These are phyloP conservation scores for Beta macrorhiza DNA, from an alignment of 179 eudicot species.

Conservation along the genomic window DNA sequence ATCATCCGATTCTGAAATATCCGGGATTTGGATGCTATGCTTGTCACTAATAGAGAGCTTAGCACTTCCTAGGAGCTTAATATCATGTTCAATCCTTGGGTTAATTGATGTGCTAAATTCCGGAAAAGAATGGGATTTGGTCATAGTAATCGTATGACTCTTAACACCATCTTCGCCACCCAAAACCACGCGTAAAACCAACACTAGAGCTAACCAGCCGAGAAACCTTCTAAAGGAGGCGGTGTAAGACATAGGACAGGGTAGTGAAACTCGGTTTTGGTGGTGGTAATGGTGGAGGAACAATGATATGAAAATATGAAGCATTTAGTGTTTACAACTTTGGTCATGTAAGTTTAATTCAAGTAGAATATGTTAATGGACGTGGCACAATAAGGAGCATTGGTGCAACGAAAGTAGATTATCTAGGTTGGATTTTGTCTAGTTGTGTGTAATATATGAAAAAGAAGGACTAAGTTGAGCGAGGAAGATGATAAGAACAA, in stretches of 20 bases:
- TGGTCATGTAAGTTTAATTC: not conserved
- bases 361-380: not conserved
- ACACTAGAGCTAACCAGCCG: slow-evolving; percentile 13
- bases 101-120: slow-evolving; percentile 35
- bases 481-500: slow-evolving; percentile 17
- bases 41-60: slow-evolving; percentile 36
- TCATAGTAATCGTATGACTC: slow-evolving; percentile 39
- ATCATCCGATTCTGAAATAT: slow-evolving; percentile 29
- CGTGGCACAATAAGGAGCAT: slow-evolving; percentile 29
- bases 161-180: slow-evolving; percentile 15
- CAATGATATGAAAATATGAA: slow-evolving; percentile 2
- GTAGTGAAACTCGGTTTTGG: not conserved
- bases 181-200: slow-evolving; percentile 4
- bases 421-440: slow-evolving; percentile 26
- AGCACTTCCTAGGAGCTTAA: slow-evolving; percentile 69
- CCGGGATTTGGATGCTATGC: slow-evolving; percentile 64
- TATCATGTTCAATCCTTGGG: slow-evolving; percentile 39
- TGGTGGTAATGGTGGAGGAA: not conserved
- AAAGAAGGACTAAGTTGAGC: not conserved
- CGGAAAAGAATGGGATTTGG: slow-evolving; percentile 51
- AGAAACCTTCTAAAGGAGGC: not conserved
- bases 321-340: not conserved
- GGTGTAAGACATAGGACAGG: slow-evolving; percentile 15
- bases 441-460: slow-evolving; percentile 10
- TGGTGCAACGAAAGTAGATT: not conserved